phyloP scores from a whole-genome alignment of 164 flowering plant species.

The Vitis rupestris region DNA sequence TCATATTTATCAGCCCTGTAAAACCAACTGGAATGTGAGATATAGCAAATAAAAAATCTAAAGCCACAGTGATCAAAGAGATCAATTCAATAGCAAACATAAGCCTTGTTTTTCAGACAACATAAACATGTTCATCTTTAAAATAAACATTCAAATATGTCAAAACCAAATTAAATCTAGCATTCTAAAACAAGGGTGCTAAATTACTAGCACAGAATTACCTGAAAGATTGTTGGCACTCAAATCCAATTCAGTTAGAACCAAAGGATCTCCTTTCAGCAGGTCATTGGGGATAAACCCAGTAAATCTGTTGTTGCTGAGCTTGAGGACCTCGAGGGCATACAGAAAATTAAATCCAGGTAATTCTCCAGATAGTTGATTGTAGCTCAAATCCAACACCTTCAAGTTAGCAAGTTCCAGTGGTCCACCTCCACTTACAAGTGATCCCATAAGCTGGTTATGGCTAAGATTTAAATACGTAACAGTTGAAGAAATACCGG shows the following conservation, averaged over 20 bases:
- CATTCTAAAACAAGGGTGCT: too few relatives aligned
- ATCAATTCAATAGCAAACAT: background rate
- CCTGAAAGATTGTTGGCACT: constrained; percentile 96
- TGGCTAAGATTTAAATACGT: constrained; percentile 72
- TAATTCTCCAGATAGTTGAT: constrained; percentile 83
- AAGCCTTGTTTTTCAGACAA: too few relatives aligned
- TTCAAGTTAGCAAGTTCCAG: constrained; percentile 33
- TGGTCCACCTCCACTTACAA: constrained; percentile 26
- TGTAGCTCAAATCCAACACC: constrained; percentile 92
- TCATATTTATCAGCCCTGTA: constrained; percentile 76
- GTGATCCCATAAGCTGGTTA: constrained; percentile 46
- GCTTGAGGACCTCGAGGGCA: constrained; percentile 77
- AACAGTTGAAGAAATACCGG: constrained; percentile 60
- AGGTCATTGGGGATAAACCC: constrained; percentile 78
- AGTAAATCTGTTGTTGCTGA: constrained; percentile 73
- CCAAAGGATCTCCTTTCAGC: constrained; percentile 74
- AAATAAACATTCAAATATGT: too few relatives aligned
- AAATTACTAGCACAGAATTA: constrained; percentile 16
- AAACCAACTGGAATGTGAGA: constrained; percentile 11
- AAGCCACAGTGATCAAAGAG: background rate
- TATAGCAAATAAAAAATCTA: background rate
- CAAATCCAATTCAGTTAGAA: constrained; percentile 78
- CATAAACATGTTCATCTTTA: too few relatives aligned
- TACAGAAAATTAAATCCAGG: constrained; percentile 86
- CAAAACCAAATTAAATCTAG: too few relatives aligned